Conservation (phyloP, 305 asterid species). For the Salvia sclarea region DNA sequence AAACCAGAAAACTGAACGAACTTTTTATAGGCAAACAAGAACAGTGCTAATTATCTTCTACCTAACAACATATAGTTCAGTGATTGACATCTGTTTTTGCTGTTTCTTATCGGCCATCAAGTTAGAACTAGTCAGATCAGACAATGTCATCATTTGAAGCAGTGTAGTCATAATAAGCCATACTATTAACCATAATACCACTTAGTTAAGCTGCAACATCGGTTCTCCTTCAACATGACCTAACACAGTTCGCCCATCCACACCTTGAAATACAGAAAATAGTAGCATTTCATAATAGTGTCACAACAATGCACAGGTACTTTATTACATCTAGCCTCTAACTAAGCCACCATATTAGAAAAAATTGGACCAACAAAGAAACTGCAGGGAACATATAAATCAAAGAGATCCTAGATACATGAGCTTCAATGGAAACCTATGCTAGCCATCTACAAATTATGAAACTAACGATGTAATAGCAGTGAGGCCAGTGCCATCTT, state of each 20-base stretch:
- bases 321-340: too few relatives aligned
- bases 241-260: not conserved
- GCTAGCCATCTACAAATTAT: too few relatives aligned
- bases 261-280: not conserved
- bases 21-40: not conserved
- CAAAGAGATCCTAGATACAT: too few relatives aligned
- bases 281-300: too few relatives aligned
- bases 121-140: not conserved
- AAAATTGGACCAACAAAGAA: too few relatives aligned
- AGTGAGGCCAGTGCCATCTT: too few relatives aligned
- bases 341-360: too few relatives aligned
- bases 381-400: too few relatives aligned
- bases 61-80: not conserved
- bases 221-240: slow-evolving; percentile 5
- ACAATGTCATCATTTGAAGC: slow-evolving; percentile 6
- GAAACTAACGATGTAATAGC: too few relatives aligned
- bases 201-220: not conserved
- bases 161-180: not conserved
- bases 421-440: too few relatives aligned
- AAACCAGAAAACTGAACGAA: not conserved
- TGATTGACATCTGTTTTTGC: slow-evolving; percentile 4
- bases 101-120: not conserved
- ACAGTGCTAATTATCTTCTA: not conserved
- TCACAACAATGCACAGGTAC: too few relatives aligned
- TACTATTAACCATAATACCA: not conserved